A percentile compares a stretch with the other conserved stretches of the same genome.
phyloP scores from a whole-genome alignment of 192 early-diverging fungal species.

The Phycomyces blakesleeanus region DNA sequence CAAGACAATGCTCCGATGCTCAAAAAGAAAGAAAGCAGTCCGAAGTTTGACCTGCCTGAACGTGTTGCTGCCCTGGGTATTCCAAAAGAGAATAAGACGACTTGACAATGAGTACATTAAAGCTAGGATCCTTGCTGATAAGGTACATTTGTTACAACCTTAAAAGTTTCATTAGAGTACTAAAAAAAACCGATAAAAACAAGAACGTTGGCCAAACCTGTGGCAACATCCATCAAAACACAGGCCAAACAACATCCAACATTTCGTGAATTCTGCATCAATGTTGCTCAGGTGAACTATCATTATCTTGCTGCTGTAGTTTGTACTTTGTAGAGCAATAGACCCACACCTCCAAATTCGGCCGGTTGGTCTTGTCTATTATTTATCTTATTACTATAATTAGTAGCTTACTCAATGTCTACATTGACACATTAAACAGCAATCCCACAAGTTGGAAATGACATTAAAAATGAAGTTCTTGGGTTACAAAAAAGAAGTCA shows the following conservation, averaged over 20 bases:
- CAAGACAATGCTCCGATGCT: no score
- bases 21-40: no score
- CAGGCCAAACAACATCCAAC: conserved; percentile 45
- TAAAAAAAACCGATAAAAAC: not conserved
- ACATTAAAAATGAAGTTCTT: conserved; percentile 77
- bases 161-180: not conserved
- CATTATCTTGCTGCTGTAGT: no score
- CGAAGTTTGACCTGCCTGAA: no score
- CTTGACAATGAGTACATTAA: conserved; percentile 22
- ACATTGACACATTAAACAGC: conserved; percentile 22
- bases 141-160: not conserved
- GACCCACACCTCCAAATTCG: not conserved
- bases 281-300: conserved; percentile 60
- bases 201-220: conserved; percentile 40
- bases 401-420: no score
- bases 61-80: no score
- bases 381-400: no score
- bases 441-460: conserved; percentile 75
- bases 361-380: not conserved
- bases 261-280: conserved; percentile 70
- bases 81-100: not conserved
- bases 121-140: conserved; percentile 26
- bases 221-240: conserved; percentile 39
- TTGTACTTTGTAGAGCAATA: no score
- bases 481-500: conserved; percentile 70